Base-by-base conservation (phyloP, 805 yeast genomes). In the Osmozyma mogii region DNA sequence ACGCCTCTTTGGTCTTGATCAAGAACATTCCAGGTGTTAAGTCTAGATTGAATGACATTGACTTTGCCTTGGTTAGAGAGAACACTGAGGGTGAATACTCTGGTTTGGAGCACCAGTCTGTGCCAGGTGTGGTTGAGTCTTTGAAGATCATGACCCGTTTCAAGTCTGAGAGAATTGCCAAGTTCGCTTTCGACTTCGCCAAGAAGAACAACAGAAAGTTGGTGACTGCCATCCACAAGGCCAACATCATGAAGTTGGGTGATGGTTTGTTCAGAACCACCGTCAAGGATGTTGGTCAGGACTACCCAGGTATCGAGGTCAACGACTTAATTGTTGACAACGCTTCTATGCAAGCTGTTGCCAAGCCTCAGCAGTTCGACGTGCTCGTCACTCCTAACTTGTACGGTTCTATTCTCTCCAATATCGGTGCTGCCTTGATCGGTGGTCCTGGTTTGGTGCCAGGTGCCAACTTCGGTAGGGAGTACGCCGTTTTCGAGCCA, bases 381-480 rank as follows among this genome's bases (percentile, higher is more conserved):
- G 96, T 92, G 34, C 73, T 89, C 66, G 97, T 92, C 42, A 85
- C 96, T 44, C 98, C 98, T 47, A 88, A 92, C 73, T 75, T 89
- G 69, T 89, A 89, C 74, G 98, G 98, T 68, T 82, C 96, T 54
- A 89, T 89, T 54, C 69, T 89, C 54, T 87, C 96, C 45, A 92
- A 92, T 75, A 88, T 89, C 52, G 98, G 97, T 70, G 95, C 97
- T 46, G 98, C 92, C 43, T 72, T 70, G 51, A 81, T 92, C 45
- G 97, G 97, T 62, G 96, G 96, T 49, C 96, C 97, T 58, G 97
- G 97, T 64, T 72, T 89, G 50, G 95, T 89, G 33, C 96, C 98
- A 49, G 97, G 97, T 65, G 96, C 94, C 53, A 85, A 87, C 72
- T 88, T 84, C 46, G 98, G 98, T 65, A 81, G 95, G 64, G 96